Conservation (phyloP, 78 protist species). For the Paratrimastix pyriformis region DNA sequence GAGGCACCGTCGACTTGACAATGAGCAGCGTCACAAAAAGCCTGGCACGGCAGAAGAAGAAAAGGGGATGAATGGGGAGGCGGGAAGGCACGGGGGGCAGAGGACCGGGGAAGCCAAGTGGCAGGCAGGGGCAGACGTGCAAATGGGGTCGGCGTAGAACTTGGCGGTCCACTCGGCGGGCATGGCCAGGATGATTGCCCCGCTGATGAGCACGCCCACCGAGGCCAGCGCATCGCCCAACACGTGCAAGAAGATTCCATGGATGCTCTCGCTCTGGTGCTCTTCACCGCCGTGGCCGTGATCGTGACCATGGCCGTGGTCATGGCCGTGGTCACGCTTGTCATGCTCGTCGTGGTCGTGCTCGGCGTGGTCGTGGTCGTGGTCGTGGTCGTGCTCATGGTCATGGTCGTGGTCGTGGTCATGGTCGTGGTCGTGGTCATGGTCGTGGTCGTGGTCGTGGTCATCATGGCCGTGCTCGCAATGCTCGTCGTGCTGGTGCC, state of each 20-base stretch:
- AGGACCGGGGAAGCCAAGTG: too few relatives aligned
- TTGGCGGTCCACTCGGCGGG: background rate
- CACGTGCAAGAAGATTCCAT: constrained; percentile 65
- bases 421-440: constrained; percentile 38
- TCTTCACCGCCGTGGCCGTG: background rate
- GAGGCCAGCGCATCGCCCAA: constrained; percentile 72
- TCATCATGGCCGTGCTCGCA: constrained; percentile 27
- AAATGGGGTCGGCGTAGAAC: background rate
- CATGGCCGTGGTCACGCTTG: background rate
- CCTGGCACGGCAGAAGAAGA: too few relatives aligned
- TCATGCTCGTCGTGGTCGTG: background rate
- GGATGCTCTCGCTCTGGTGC: constrained; percentile 38
- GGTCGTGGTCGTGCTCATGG: background rate
- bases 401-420: constrained; percentile 27
- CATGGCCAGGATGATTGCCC: constrained; percentile 2
- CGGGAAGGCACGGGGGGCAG: too few relatives aligned
- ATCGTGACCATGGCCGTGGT: background rate
- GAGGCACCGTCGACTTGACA: background rate
- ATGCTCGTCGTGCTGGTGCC: constrained; percentile 30
- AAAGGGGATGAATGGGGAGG: too few relatives aligned
- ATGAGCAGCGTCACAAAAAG: constrained; percentile 14
- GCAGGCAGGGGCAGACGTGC: too few relatives aligned
- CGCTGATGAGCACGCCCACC: constrained; percentile 56
- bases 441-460: constrained; percentile 20
- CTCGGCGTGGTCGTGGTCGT: constrained; percentile 9